These are phyloP conservation scores for Dendrocalamus latiflorus DNA, from an alignment of 202 grass and related monocot species.

Conservation along the genomic window DNA sequence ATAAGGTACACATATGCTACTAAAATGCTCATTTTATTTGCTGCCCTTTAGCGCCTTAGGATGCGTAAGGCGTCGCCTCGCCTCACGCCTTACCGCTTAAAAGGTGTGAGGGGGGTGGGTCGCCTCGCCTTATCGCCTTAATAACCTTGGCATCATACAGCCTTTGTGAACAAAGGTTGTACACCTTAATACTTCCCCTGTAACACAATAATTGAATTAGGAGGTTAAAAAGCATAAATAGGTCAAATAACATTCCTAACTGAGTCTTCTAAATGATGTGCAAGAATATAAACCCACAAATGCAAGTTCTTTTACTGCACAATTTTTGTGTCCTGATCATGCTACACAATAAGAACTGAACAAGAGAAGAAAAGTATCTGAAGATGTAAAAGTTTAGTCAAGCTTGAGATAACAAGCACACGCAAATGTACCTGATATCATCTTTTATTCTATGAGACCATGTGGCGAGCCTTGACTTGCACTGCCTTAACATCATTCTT, in stretches of 20 bases:
- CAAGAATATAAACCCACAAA: background rate
- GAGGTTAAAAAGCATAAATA: background rate
- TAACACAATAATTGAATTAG: slow-evolving; percentile 34
- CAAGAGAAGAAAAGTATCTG: background rate
- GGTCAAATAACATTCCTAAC: background rate
- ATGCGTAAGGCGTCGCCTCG: too few relatives aligned
- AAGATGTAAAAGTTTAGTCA: background rate
- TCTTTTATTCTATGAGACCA: too few relatives aligned
- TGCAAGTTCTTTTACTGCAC: background rate
- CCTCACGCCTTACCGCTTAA: too few relatives aligned
- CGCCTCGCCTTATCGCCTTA: too few relatives aligned
- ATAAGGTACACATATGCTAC: too few relatives aligned
- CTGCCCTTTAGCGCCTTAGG: too few relatives aligned
- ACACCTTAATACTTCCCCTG: slow-evolving; percentile 99
- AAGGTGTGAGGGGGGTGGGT: too few relatives aligned
- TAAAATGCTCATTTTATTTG: too few relatives aligned
- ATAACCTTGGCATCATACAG: slow-evolving; percentile 96
- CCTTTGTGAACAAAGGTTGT: slow-evolving; percentile 97
- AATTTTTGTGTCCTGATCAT: background rate
- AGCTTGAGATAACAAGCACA: background rate
- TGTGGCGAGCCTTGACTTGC: slow-evolving; percentile 91
- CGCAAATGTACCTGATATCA: slow-evolving; percentile 71
- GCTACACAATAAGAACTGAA: background rate
- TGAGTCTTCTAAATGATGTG: background rate
- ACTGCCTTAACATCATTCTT: slow-evolving; percentile 97